phyloP scores from a whole-genome alignment of 176 grass and related monocot species.

The Juncus effusus region DNA sequence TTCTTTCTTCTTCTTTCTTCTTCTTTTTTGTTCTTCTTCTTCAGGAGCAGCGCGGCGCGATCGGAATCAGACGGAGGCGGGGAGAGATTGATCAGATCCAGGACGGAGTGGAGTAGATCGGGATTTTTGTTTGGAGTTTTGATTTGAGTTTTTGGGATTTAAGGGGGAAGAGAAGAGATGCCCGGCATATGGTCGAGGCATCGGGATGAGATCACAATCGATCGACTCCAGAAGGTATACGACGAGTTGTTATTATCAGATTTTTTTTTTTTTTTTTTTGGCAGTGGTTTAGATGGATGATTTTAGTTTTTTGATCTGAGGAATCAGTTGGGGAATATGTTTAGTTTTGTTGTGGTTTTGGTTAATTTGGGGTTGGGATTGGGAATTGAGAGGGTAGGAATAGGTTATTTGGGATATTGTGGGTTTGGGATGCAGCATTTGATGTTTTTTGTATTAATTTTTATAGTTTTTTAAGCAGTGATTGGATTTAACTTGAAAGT shows the following conservation, averaged over 20 bases:
- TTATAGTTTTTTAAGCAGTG: too few relatives aligned
- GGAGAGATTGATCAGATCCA: constrained; percentile 16
- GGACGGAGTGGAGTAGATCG: constrained; percentile 17
- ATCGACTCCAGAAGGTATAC: constrained; percentile 90
- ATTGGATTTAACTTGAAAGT: too few relatives aligned
- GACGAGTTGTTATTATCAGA: background rate
- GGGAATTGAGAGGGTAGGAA: constrained; percentile 2
- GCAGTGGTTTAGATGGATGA: constrained; percentile 2
- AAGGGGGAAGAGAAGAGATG: constrained; percentile 22
- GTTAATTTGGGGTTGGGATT: background rate
- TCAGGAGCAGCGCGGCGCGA: too few relatives aligned
- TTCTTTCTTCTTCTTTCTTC: background rate
- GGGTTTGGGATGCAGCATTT: too few relatives aligned
- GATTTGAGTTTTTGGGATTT: background rate
- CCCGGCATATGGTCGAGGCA: constrained; percentile 92
- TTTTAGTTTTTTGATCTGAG: background rate
- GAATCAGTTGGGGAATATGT: too few relatives aligned
- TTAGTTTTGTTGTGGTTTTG: background rate
- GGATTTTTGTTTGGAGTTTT: background rate
- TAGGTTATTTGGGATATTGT: too few relatives aligned
- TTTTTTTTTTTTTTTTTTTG: constrained; percentile 2
- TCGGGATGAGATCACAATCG: constrained; percentile 85
- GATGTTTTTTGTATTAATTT: too few relatives aligned
- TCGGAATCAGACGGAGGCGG: background rate
- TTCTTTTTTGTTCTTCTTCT: background rate